These are phyloP conservation scores for Neurospora pannonica DNA, from an alignment of 495 filamentous ascomycete genomes.

Conservation along the genomic window DNA sequence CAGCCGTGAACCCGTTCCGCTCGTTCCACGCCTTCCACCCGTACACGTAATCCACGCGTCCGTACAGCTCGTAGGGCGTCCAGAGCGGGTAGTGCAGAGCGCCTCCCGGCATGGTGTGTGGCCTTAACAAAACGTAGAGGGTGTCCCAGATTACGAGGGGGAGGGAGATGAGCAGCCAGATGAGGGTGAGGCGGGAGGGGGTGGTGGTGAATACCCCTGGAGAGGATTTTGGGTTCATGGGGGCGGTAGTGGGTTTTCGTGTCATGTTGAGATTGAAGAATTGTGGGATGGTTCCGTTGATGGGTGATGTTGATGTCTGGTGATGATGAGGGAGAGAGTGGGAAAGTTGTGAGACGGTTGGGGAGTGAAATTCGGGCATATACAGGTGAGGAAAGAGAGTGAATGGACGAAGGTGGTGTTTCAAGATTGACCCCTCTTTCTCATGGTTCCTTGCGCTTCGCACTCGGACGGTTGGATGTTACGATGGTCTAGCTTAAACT, in stretches of 20 bases:
- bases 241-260: neutral
- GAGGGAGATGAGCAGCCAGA: constrained; percentile 72
- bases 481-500: neutral
- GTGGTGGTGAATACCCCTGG: constrained; percentile 28
- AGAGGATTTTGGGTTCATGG: neutral
- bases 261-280: neutral
- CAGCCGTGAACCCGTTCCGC: constrained; percentile 68
- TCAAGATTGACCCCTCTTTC: neutral
- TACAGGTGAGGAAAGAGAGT: neutral
- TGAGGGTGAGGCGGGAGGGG: constrained; percentile 51
- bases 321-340: neutral
- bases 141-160: constrained; percentile 81
- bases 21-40: constrained; percentile 67
- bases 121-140: constrained; percentile 71
- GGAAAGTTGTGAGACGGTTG: neutral
- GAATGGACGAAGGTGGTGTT: neutral
- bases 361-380: neutral
- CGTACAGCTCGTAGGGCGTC: constrained; percentile 75
- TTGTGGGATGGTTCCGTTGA: neutral
- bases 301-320: neutral
- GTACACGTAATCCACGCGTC: constrained; percentile 73
- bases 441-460: neutral
- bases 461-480: neutral
- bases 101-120: constrained; percentile 76
- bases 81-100: constrained; percentile 64